These are phyloP conservation scores for Tolypocladium nubicola DNA, from an alignment of 2,329 filamentous ascomycete species.

Conservation along the genomic window DNA sequence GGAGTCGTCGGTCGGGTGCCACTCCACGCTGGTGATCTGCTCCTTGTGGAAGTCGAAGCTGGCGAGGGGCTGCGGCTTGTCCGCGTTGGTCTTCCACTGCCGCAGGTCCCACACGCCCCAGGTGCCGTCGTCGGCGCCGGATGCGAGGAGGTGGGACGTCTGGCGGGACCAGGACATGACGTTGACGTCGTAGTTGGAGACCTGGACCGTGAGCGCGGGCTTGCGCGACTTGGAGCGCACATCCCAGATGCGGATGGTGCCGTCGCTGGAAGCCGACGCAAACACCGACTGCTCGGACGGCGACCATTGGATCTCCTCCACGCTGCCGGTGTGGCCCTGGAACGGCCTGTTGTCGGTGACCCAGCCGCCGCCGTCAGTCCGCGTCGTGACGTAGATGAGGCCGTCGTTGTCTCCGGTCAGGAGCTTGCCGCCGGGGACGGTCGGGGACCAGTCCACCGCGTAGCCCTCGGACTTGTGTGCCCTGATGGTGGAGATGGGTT, in stretches of 20 bases:
- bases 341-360: conserved; percentile 78
- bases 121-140: conserved; percentile 83
- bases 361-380: conserved; percentile 81
- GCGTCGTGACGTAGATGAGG: conserved; percentile 77
- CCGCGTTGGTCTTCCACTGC: conserved; percentile 66
- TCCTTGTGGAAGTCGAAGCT: conserved; percentile 93
- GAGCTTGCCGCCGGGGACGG: conserved; percentile 67
- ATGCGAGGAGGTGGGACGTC: conserved; percentile 81
- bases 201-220: conserved; percentile 77
- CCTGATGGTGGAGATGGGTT: conserved; percentile 76
- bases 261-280: conserved; percentile 85
- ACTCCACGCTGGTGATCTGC: conserved; percentile 91
- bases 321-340: conserved; percentile 70
- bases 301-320: conserved; percentile 96
- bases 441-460: conserved; percentile 89
- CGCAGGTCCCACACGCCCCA: conserved; percentile 96
- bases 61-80: conserved; percentile 71
- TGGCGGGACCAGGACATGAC: conserved; percentile 91
- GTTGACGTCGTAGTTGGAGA: conserved; percentile 82
- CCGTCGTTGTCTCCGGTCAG: conserved; percentile 88
- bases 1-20: conserved; percentile 95
- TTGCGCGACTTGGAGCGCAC: conserved; percentile 80
- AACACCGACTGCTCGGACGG: conserved; percentile 90
- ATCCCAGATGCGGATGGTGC: conserved; percentile 94
- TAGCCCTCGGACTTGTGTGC: conserved; percentile 94